Conservation (phyloP, 2,329 filamentous ascomycete species). For the Fusarium sublunatum region DNA sequence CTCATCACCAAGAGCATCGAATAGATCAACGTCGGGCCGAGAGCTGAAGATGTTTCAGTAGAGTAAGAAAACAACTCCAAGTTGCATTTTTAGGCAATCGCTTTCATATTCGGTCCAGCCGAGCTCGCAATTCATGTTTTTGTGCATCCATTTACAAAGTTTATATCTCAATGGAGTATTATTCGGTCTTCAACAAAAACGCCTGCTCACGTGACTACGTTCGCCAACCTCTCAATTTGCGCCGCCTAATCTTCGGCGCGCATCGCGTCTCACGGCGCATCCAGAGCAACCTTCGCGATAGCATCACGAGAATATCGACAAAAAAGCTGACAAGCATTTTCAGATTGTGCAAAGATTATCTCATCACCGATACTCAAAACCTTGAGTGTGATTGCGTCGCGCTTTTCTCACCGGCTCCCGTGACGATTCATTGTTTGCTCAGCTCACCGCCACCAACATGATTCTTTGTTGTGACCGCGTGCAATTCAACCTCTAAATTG, state of each 20-base stretch:
- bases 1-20: not conserved
- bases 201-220: slow-evolving; percentile 45
- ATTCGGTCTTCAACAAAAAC: slow-evolving; percentile 1
- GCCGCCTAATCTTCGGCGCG: slow-evolving; percentile 53
- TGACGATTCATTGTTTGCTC: slow-evolving; percentile 11
- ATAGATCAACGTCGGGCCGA: not conserved
- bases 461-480: slow-evolving; percentile 42
- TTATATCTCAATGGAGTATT: not conserved
- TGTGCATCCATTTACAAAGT: not conserved
- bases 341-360: not conserved
- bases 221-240: slow-evolving; percentile 44
- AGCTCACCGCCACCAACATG: slow-evolving; percentile 42
- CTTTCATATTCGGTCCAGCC: not conserved
- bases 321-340: slow-evolving; percentile 22
- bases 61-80: not conserved
- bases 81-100: not conserved
- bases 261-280: slow-evolving; percentile 44
- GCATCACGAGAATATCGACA: slow-evolving; percentile 39
- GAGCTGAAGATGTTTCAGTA: not conserved
- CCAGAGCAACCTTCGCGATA: slow-evolving; percentile 43
- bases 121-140: not conserved
- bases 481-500: slow-evolving; percentile 34
- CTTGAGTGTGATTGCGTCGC: not conserved
- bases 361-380: not conserved
- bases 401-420: not conserved